Base-by-base conservation (phyloP, 1,139 yeast species). In the Diutina pseudorugosa region DNA sequence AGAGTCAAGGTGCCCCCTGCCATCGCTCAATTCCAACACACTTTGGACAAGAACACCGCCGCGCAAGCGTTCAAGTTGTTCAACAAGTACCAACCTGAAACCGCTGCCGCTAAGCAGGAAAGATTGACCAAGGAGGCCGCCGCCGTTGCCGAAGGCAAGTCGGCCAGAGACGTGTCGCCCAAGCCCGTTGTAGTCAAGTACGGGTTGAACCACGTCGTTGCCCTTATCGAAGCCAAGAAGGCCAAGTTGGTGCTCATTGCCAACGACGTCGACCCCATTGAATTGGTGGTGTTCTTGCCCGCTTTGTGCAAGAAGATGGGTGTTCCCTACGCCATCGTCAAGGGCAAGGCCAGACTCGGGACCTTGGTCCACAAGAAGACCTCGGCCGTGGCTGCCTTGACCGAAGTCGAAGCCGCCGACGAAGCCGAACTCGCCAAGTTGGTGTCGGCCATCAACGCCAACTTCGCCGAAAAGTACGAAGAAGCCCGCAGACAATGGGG, bases 1-100 rank as follows among this genome's bases (percentile, higher is more conserved):
- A 90, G 98, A 84, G 83, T 91, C 71, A 91, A 91, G 85, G 98
- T 91, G 69, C 98, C 98, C 63, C 98, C 98, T 68, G 86, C 98
- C 61, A 84, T 91, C 70, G 81, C 98, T 62, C 98, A 93, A 79
- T 93, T 91, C 84, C 88, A 88, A 70, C 79, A 85, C 75, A 85
- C 93, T 66, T 82, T 93, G 74, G 98, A 91, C 83, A 91, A 91
- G 85, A 91, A 91, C 88, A 85, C 97, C 65, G 97, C 98, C 69
- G 79, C 96, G 65, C 95, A 88, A 79, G 81, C 95, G 64, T 86
- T 91, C 83, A 90, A 91, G 81, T 85, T 91, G 68, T 83, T 91
- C 79, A 89, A 89, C 94, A 91, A 90, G 80, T 91, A 91, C 87
- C 85, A 95, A 79, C 98, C 98, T 71, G 98, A 91, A 81, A 87